Percentiles rank a stretch among this genome's conserved stretches.
These are phyloP conservation scores for Eucalyptus tenuipes DNA, from an alignment of 345 rosid genomes.

Conservation along the genomic window DNA sequence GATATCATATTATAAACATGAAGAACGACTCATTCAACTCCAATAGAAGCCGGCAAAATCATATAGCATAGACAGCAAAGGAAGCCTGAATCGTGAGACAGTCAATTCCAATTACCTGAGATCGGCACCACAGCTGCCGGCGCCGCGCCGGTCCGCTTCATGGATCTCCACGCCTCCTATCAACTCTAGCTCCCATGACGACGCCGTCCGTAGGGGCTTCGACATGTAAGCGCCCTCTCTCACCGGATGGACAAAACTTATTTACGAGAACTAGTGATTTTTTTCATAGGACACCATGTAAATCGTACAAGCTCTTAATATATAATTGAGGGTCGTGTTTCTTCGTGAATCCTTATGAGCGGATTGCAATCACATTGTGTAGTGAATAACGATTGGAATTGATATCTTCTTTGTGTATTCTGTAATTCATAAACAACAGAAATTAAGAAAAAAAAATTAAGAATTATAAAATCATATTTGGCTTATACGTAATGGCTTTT, in stretches of 20 bases:
- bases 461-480: neutral
- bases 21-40: neutral
- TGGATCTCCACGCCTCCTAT: neutral
- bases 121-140: neutral
- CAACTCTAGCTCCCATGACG: neutral
- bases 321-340: too few relatives aligned
- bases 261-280: neutral
- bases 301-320: too few relatives aligned
- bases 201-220: neutral
- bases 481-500: neutral
- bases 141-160: neutral
- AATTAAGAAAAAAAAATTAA: neutral
- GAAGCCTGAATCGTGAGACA: neutral
- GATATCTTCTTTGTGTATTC: neutral
- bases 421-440: neutral
- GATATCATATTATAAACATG: neutral
- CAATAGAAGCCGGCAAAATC: neutral
- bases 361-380: neutral
- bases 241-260: neutral
- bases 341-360: too few relatives aligned
- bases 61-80: neutral
- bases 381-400: neutral
- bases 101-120: neutral
- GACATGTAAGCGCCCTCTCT: too few relatives aligned
- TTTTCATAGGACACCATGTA: neutral